Evolutionary conservation across 495 filamentous ascomycete species (phyloP).

Genomic region (Geopyxis carbonaria): DNA sequence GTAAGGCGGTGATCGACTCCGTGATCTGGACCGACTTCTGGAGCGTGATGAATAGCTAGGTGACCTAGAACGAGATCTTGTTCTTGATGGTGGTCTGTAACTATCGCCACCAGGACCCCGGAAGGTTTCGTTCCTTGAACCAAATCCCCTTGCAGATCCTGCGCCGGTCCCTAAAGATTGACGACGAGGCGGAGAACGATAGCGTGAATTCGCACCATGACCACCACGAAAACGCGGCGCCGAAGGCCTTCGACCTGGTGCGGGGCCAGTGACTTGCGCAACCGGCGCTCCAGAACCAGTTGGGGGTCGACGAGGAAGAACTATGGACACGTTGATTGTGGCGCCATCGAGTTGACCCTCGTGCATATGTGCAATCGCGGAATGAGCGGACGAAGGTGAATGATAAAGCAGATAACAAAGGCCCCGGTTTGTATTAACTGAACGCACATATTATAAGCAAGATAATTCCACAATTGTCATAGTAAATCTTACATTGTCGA

Average conservation of each 20-base stretch:
- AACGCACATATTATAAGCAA: not conserved
- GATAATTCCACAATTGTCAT: not conserved
- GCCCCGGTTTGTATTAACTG: conserved; percentile 79
- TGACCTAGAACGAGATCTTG: conserved; percentile 13
- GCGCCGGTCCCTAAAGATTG: conserved; percentile 6
- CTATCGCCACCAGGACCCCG: conserved; percentile 20
- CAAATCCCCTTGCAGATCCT: conserved; percentile 13
- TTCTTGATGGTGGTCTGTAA: conserved; percentile 20
- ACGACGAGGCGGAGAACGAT: conserved; percentile 17
- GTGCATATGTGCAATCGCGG: conserved; percentile 93
- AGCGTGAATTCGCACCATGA: conserved; percentile 11
- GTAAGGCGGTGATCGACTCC: conserved; percentile 29
- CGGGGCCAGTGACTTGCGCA: conserved; percentile 8
- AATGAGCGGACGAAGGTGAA: conserved; percentile 60
- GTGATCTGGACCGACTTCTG: conserved; percentile 13
- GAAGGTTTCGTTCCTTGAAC: conserved; percentile 16
- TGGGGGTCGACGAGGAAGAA: conserved; percentile 53
- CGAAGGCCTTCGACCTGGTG: not conserved
- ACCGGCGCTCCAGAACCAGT: conserved; percentile 26
- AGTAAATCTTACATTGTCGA: conserved; percentile 64
- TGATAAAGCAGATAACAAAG: conserved; percentile 86
- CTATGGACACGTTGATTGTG: conserved; percentile 78
- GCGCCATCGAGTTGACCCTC: conserved; percentile 88
- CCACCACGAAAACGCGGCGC: conserved; percentile 5
- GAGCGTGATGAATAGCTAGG: conserved; percentile 17